Conservation (phyloP, 768 basidiomycete genomes). For the Amanita fuliginea region DNA sequence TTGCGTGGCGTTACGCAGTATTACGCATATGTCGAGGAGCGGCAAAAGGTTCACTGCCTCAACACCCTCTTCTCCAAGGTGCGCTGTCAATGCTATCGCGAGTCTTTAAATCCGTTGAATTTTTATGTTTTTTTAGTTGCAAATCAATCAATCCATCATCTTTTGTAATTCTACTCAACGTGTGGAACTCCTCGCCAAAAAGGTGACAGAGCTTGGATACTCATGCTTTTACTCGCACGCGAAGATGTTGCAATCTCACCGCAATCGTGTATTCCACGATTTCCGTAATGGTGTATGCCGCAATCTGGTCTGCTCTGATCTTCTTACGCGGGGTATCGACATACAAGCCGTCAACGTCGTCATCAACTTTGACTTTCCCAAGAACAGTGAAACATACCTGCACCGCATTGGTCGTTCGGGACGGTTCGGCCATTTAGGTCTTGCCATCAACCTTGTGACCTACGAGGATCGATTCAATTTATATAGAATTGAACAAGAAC, state of each 20-base stretch:
- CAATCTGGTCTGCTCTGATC: slow-evolving; percentile 96
- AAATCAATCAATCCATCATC: slow-evolving; percentile 99
- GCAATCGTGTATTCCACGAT: slow-evolving; percentile 99
- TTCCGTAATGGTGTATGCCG: slow-evolving; percentile 98
- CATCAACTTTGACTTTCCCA: slow-evolving; percentile 99
- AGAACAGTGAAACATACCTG: slow-evolving; percentile 97
- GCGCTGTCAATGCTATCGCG: slow-evolving; percentile 10
- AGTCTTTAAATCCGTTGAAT: background rate
- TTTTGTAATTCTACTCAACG: slow-evolving; percentile 99
- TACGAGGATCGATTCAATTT: slow-evolving; percentile 97
- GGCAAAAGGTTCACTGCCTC: slow-evolving; percentile 98
- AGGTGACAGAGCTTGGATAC: slow-evolving; percentile 98
- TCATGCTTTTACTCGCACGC: slow-evolving; percentile 99
- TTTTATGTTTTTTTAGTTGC: slow-evolving; percentile 47
- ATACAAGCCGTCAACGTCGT: slow-evolving; percentile 99
- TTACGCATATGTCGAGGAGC: slow-evolving; percentile 98
- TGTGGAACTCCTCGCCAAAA: slow-evolving; percentile 97
- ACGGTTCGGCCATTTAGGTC: slow-evolving; percentile 92
- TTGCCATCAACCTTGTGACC: slow-evolving; percentile 96
- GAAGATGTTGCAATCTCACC: slow-evolving; percentile 97
- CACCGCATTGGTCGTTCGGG: slow-evolving; percentile 98
- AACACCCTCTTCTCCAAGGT: slow-evolving; percentile 99
- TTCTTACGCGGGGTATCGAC: slow-evolving; percentile 97
- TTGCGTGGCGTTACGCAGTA: slow-evolving; percentile 98
- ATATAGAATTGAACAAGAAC: slow-evolving; percentile 96